Evolutionary conservation across 2,329 filamentous ascomycete genomes (phyloP).

Genomic region (Beauveria scarabaeidicola): DNA sequence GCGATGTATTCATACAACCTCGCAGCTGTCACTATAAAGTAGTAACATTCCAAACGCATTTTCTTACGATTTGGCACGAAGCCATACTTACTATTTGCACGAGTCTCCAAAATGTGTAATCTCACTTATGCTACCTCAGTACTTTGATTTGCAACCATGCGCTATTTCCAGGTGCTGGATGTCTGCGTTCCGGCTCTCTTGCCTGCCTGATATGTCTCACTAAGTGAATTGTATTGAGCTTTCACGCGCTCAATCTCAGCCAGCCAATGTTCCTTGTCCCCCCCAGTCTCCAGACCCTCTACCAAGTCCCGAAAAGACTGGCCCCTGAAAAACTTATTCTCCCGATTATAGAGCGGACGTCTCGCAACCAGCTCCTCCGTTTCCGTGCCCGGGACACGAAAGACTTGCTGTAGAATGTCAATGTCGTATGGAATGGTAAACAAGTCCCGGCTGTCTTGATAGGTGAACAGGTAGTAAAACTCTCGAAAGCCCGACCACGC

Average conservation of each 20-base stretch:
- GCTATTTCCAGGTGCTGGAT: conserved; percentile 40
- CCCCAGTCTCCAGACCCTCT: conserved; percentile 25
- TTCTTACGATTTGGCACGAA: too few species aligned
- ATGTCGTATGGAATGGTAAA: conserved; percentile 51
- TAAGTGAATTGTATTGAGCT: conserved; percentile 36
- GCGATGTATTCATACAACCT: too few species aligned
- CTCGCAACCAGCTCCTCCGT: conserved; percentile 27
- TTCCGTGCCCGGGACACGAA: conserved; percentile 37
- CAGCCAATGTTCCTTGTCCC: conserved; percentile 25
- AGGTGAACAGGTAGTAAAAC: conserved; percentile 51
- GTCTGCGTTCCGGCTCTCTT: conserved; percentile 35
- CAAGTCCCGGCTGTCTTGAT: conserved; percentile 48
- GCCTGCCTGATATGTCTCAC: conserved; percentile 40
- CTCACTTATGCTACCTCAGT: too few species aligned
- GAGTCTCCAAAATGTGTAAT: too few species aligned
- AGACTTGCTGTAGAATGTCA: conserved; percentile 47
- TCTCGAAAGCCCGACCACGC: conserved; percentile 49
- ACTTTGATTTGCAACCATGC: too few species aligned
- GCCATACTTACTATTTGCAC: too few species aligned
- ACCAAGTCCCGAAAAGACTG: conserved; percentile 35
- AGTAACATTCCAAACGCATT: too few species aligned
- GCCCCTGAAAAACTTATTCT: conserved; percentile 46
- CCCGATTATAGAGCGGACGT: conserved; percentile 43
- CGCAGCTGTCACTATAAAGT: too few species aligned
- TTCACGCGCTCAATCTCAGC: conserved; percentile 40